phyloP scores from a whole-genome alignment of 768 basidiomycete species.

The Suillus spraguei region DNA sequence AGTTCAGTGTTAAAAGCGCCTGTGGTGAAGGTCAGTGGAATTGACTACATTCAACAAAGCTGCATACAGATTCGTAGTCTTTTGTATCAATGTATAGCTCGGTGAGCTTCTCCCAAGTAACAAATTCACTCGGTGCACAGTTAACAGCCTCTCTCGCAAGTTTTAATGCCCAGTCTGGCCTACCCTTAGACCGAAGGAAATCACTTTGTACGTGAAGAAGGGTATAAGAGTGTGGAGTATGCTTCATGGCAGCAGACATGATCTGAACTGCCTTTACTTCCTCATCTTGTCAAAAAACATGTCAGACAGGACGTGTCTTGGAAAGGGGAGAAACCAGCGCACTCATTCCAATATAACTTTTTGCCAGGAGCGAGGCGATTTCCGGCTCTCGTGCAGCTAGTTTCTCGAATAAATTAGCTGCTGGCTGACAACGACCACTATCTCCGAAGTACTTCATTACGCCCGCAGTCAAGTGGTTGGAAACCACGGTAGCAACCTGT shows the following conservation, averaged over 20 bases:
- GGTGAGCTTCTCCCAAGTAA: slow-evolving; percentile 98
- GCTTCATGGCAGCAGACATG: slow-evolving; percentile 79
- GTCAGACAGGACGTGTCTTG: not conserved
- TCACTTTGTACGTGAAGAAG: slow-evolving; percentile 94
- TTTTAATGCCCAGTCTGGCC: slow-evolving; percentile 86
- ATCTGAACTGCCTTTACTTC: slow-evolving; percentile 98
- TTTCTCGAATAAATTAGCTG: slow-evolving; percentile 94
- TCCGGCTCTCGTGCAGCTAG: slow-evolving; percentile 85
- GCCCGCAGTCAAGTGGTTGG: slow-evolving; percentile 94
- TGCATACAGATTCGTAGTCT: slow-evolving; percentile 70
- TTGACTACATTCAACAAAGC: not conserved
- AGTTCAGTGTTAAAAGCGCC: slow-evolving; percentile 92
- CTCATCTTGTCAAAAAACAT: slow-evolving; percentile 62
- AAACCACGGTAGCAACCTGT: slow-evolving; percentile 94
- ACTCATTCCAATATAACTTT: slow-evolving; percentile 98
- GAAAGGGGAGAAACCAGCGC: slow-evolving; percentile 34
- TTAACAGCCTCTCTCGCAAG: slow-evolving; percentile 95
- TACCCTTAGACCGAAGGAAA: slow-evolving; percentile 86
- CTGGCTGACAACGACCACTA: slow-evolving; percentile 82
- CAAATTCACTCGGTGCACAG: slow-evolving; percentile 97
- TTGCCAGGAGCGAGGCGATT: slow-evolving; percentile 83
- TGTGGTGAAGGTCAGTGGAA: slow-evolving; percentile 17
- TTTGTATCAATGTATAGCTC: slow-evolving; percentile 91
- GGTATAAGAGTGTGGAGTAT: slow-evolving; percentile 91
- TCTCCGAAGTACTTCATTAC: slow-evolving; percentile 98